A percentile compares a stretch with the other conserved stretches of the same genome.
Conservation (phyloP, 768 basidiomycete genomes). For the Hygrophoropsis aurantiaca region DNA sequence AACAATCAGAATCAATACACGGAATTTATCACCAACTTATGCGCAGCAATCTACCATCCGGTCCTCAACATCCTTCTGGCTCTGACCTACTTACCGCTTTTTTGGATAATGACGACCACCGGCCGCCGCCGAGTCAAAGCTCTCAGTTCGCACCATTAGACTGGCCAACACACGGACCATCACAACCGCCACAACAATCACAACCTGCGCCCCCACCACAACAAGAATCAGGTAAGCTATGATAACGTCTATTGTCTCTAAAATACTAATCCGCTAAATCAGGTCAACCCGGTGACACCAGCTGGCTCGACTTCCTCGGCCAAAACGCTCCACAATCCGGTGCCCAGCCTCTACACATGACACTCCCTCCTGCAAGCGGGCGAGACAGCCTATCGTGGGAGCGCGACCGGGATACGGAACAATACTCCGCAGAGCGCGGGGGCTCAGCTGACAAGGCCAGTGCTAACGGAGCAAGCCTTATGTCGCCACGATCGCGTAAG, state of each 20-base stretch:
- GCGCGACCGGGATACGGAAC: conserved; percentile 28
- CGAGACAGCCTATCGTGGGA: conserved; percentile 30
- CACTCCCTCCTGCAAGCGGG: conserved; percentile 23
- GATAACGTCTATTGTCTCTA: background rate
- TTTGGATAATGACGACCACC: conserved; percentile 28
- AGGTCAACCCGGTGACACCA: conserved; percentile 30
- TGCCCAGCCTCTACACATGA: conserved; percentile 27
- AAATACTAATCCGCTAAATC: background rate
- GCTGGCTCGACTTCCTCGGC: conserved; percentile 33
- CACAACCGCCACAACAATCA: conserved; percentile 16
- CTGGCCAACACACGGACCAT: conserved; percentile 31
- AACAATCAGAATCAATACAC: conserved; percentile 26
- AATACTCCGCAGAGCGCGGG: conserved; percentile 28
- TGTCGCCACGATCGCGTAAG: conserved; percentile 26
- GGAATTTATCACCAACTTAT: conserved; percentile 30
- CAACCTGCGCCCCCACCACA: conserved; percentile 14
- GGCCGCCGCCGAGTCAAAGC: conserved; percentile 17
- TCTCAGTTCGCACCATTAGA: conserved; percentile 28
- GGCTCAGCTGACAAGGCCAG: conserved; percentile 14
- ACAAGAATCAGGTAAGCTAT: conserved; percentile 23
- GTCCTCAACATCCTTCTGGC: conserved; percentile 15
- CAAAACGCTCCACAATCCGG: conserved; percentile 22
- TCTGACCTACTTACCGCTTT: conserved; percentile 29
- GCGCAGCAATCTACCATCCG: conserved; percentile 15
- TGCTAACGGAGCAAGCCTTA: conserved; percentile 15